Conservation (phyloP, 1,139 yeast genomes). For the Yamadazyma triangularis region DNA sequence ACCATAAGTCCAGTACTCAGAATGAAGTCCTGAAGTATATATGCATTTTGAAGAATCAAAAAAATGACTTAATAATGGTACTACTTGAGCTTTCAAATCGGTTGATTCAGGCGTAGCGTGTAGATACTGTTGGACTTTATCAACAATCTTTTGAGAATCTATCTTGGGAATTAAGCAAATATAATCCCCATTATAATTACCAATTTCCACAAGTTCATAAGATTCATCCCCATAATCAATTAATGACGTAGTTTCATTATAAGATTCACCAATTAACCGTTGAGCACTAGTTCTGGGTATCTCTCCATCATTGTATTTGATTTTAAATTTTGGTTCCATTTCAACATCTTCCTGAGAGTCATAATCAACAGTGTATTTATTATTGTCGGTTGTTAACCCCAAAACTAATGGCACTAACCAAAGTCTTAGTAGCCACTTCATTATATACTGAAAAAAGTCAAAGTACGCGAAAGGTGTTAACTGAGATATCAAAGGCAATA, state of each 20-base stretch:
- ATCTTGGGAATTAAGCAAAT: slow-evolving; percentile 19
- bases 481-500: too few relatives aligned
- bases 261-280: slow-evolving; percentile 1
- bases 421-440: too few relatives aligned
- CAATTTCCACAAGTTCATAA: slow-evolving; percentile 19
- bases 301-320: slow-evolving; percentile 13
- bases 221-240: slow-evolving; percentile 10
- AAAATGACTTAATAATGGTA: slow-evolving; percentile 15
- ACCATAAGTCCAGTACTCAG: slow-evolving; percentile 64
- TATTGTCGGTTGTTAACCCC: too few relatives aligned
- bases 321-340: slow-evolving; percentile 14
- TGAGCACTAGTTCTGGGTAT: slow-evolving; percentile 9
- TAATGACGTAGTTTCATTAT: neutral
- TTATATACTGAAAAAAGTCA: too few relatives aligned
- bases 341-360: neutral
- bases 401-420: too few relatives aligned
- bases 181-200: slow-evolving; percentile 8
- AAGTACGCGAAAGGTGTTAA: too few relatives aligned
- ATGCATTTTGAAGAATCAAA: slow-evolving; percentile 23
- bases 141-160: neutral
- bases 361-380: too few relatives aligned
- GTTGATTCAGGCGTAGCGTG: neutral
- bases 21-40: slow-evolving; percentile 29
- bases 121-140: neutral
- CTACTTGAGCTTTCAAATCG: slow-evolving; percentile 13